These are phyloP conservation scores for Populus trichocarpa DNA, from an alignment of 441 rosid species.

Conservation along the genomic window DNA sequence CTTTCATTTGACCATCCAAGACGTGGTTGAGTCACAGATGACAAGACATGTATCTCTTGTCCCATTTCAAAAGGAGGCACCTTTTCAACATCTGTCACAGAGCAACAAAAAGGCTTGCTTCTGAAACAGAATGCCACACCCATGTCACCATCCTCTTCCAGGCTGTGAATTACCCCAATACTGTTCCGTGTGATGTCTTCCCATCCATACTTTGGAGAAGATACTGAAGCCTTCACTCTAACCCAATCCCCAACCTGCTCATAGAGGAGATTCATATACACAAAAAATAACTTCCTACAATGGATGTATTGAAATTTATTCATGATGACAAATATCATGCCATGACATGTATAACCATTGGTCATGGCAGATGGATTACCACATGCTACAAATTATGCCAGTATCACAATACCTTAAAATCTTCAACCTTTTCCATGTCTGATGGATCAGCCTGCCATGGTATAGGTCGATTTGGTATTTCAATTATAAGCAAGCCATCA, in stretches of 20 bases:
- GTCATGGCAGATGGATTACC: neutral
- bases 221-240: constrained; percentile 87
- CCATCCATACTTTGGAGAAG: constrained; percentile 99
- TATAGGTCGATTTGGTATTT: constrained; percentile 83
- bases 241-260: constrained; percentile 98
- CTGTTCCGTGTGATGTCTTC: constrained; percentile 83
- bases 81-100: constrained; percentile 93
- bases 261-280: constrained; percentile 11
- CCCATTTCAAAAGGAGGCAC: constrained; percentile 89
- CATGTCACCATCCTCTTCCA: constrained; percentile 96
- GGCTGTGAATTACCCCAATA: constrained; percentile 86
- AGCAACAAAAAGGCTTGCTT: constrained; percentile 89
- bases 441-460: constrained; percentile 99
- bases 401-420: constrained; percentile 68
- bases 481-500: constrained; percentile 93
- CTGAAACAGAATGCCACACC: constrained; percentile 96
- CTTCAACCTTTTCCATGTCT: constrained; percentile 98
- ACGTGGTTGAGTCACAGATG: constrained; percentile 84
- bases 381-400: neutral
- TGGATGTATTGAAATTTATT: neutral
- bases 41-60: constrained; percentile 79
- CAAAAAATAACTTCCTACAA: neutral
- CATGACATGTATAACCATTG: neutral
- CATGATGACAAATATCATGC: neutral
- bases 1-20: constrained; percentile 99